These are phyloP conservation scores for Casuarina equisetifolia DNA, from an alignment of 306 rosid genomes.

Conservation along the genomic window DNA sequence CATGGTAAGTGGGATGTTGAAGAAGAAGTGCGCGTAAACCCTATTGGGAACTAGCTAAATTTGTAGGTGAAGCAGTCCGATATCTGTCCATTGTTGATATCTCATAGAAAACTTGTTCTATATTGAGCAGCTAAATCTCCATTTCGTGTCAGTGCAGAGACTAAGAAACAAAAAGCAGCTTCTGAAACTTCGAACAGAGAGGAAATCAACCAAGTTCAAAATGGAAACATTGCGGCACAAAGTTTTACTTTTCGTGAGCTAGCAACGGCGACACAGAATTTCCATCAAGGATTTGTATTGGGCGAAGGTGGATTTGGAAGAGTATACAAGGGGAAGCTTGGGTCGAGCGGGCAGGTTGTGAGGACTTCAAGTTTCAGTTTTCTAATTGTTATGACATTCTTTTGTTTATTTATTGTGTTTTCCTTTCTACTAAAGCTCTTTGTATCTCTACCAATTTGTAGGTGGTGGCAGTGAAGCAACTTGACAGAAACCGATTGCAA, in stretches of 20 bases:
- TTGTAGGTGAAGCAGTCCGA: too few species aligned
- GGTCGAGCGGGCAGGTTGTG: constrained; percentile 57
- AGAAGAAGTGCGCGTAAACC: too few species aligned
- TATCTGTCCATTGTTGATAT: not conserved
- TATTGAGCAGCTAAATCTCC: not conserved
- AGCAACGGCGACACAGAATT: constrained; percentile 86
- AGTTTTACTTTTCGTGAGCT: constrained; percentile 79
- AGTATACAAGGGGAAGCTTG: constrained; percentile 79
- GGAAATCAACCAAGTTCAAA: constrained; percentile 30
- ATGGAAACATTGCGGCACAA: constrained; percentile 56
- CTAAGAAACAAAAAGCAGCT: constrained; percentile 34
- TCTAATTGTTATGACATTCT: not conserved
- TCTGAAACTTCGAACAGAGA: constrained; percentile 17
- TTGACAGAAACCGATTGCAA: constrained; percentile 72
- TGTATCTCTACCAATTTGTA: constrained; percentile 15
- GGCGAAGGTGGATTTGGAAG: constrained; percentile 97
- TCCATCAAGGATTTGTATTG: constrained; percentile 73
- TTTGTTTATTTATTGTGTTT: not conserved
- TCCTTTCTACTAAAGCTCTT: not conserved
- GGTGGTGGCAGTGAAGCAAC: constrained; percentile 98
- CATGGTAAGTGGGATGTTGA: too few species aligned
- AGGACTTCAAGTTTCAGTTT: not conserved
- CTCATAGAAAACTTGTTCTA: not conserved
- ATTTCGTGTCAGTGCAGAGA: constrained; percentile 28
- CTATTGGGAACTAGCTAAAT: too few species aligned